Conservation (phyloP, 768 basidiomycete species). For the Tylopilus sp. region DNA sequence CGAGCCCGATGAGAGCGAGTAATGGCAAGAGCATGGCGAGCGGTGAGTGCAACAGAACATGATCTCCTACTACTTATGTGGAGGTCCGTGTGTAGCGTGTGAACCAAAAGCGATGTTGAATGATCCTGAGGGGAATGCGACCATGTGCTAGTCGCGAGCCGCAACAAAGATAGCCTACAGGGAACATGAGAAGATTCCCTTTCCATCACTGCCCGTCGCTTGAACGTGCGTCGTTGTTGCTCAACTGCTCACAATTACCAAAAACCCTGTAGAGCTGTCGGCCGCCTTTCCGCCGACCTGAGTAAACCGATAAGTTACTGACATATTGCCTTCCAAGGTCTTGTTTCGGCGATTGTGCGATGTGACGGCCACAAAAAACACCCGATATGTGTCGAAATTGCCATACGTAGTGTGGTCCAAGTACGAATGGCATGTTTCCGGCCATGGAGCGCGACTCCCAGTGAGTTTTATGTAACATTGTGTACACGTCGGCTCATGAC, state of each 20-base stretch:
- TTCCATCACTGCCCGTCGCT: background rate
- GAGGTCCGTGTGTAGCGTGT: background rate
- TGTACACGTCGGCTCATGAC: too few relatives aligned
- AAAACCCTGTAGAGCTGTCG: background rate
- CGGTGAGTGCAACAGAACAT: background rate
- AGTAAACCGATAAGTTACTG: background rate
- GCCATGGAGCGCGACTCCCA: background rate
- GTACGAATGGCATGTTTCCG: background rate
- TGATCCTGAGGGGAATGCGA: background rate
- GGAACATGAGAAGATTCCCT: background rate
- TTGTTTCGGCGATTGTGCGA: background rate
- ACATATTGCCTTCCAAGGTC: background rate
- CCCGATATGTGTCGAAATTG: background rate
- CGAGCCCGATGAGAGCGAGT: constrained; percentile 17
- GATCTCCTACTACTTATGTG: background rate
- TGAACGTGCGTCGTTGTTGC: background rate
- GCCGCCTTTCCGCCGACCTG: background rate
- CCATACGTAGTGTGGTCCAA: too few relatives aligned
- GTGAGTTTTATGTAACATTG: too few relatives aligned
- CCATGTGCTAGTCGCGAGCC: background rate
- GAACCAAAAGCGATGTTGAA: background rate
- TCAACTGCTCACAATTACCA: background rate
- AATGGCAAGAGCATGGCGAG: constrained; percentile 15
- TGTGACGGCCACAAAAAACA: background rate
- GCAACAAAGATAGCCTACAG: background rate